Percentiles rank a stretch among this genome's conserved stretches.
phyloP scores from a whole-genome alignment of 148 eudicot species.

The Rhododendron ferrugineum region DNA sequence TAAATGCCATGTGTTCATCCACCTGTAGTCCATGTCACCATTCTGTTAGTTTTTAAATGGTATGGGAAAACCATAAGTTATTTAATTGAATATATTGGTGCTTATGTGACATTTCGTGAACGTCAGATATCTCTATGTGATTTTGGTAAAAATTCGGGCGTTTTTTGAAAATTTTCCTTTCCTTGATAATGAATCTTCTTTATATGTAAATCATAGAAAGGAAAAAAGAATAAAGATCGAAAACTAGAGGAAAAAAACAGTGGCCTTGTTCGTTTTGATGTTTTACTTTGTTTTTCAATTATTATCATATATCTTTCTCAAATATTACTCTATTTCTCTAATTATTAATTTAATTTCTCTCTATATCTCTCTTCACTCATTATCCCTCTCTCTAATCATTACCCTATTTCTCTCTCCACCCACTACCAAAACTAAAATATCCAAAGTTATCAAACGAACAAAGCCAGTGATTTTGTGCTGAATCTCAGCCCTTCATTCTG shows the following conservation, averaged over 20 bases:
- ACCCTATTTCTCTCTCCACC: too few relatives aligned
- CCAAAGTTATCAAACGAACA: too few relatives aligned
- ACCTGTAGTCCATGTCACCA: background rate
- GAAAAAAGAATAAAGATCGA: background rate
- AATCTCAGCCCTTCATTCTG: conserved; percentile 16
- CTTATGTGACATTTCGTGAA: background rate
- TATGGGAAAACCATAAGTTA: too few relatives aligned
- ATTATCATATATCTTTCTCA: too few relatives aligned
- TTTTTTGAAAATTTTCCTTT: background rate
- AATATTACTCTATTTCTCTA: too few relatives aligned
- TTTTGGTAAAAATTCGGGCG: background rate
- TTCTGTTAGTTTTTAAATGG: background rate
- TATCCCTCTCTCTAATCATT: too few relatives aligned
- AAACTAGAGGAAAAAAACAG: background rate
- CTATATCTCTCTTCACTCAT: too few relatives aligned
- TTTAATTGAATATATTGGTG: background rate
- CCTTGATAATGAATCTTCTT: background rate
- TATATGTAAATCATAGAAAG: background rate
- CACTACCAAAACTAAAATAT: too few relatives aligned
- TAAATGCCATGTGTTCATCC: background rate
- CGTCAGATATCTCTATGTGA: background rate
- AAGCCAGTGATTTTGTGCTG: background rate
- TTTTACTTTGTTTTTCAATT: too few relatives aligned
- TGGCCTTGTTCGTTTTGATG: too few relatives aligned
- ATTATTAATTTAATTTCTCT: too few relatives aligned